Evolutionary conservation across 169 alveolate species (phyloP).

Genomic region (Hepatocystis sp.): DNA sequence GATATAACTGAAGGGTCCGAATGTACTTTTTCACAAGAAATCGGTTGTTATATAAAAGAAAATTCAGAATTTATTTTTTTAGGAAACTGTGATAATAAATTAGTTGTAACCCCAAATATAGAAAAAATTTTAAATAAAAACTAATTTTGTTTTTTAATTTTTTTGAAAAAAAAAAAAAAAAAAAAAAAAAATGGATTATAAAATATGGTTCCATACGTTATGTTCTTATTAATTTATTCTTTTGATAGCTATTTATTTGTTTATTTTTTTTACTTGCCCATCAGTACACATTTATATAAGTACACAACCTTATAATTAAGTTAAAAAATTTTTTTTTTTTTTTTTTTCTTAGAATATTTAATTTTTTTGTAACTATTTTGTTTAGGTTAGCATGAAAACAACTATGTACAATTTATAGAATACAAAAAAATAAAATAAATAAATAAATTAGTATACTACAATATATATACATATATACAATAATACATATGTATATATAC

Average conservation of each 20-base stretch:
- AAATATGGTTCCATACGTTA: neutral
- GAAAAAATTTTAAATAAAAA: conserved; percentile 64
- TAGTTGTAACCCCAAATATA: conserved; percentile 74
- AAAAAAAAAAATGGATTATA: neutral
- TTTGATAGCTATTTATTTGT: neutral
- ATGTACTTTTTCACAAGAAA: conserved; percentile 77
- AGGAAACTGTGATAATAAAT: conserved; percentile 67
- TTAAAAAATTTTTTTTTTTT: no score
- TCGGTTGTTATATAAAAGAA: conserved; percentile 72
- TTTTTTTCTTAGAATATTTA: no score
- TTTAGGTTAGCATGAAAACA: no score
- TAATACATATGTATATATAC: no score
- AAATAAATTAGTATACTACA: no score
- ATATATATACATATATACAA: no score
- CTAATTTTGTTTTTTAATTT: conserved; percentile 5
- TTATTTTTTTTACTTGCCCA: no score
- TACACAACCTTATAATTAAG: no score
- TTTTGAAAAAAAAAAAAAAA: conserved; percentile 2
- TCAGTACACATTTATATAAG: no score
- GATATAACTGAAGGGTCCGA: conserved; percentile 75
- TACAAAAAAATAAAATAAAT: no score
- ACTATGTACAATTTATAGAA: no score
- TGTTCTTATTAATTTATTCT: neutral
- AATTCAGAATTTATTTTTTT: conserved; percentile 76
- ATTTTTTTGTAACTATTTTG: no score